These are phyloP conservation scores for Saturnispora sanitii DNA, from an alignment of 805 yeast species.

Conservation along the genomic window DNA sequence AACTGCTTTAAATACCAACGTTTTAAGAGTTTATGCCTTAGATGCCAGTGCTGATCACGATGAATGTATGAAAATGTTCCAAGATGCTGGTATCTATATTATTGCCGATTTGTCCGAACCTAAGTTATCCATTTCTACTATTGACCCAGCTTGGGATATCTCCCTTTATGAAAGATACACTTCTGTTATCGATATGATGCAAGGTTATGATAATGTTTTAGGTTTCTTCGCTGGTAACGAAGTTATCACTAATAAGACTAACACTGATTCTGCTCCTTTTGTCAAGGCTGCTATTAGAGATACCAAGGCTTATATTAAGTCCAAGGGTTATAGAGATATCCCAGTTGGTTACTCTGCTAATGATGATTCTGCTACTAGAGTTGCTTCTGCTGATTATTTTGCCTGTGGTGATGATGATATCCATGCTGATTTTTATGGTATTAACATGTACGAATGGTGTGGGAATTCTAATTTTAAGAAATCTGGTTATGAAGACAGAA, in stretches of 20 bases:
- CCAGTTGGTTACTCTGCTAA: constrained; percentile 96
- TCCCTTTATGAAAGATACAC: constrained; percentile 69
- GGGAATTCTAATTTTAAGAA: constrained; percentile 47
- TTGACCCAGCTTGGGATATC: constrained; percentile 68
- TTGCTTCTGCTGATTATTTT: constrained; percentile 72
- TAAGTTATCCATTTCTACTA: constrained; percentile 62
- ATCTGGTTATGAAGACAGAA: constrained; percentile 66
- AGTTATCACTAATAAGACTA: constrained; percentile 75
- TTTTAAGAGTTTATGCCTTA: constrained; percentile 78
- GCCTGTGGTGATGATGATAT: constrained; percentile 65
- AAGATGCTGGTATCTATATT: constrained; percentile 84
- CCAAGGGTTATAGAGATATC: constrained; percentile 57
- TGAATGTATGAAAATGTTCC: constrained; percentile 63
- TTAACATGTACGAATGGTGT: constrained; percentile 87
- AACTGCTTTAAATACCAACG: constrained; percentile 57
- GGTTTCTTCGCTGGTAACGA: constrained; percentile 98
- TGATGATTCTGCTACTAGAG: constrained; percentile 78
- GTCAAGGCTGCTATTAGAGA: constrained; percentile 96
- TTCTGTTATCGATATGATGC: constrained; percentile 70
- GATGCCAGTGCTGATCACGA: constrained; percentile 65
- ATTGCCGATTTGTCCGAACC: constrained; percentile 89
- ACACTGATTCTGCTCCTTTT: constrained; percentile 85
- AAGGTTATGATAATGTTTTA: constrained; percentile 66
- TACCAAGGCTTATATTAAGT: constrained; percentile 61
- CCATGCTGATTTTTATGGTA: constrained; percentile 71